These are phyloP conservation scores for Neonectria hederae DNA, from an alignment of 2,329 filamentous ascomycete genomes.

Conservation along the genomic window DNA sequence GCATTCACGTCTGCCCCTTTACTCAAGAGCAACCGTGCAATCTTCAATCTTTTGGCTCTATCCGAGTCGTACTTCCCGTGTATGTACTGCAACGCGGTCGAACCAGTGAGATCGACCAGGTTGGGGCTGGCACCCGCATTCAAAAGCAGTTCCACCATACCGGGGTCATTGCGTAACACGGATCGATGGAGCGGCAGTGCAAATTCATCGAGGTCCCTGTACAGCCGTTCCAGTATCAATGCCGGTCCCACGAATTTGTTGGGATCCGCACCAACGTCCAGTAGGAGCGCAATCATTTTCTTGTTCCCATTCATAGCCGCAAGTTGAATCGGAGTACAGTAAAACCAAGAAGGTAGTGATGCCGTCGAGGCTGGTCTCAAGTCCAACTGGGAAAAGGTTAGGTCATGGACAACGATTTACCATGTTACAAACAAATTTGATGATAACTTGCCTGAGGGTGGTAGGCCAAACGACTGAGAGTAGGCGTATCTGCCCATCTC, in stretches of 20 bases:
- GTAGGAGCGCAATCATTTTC: not conserved
- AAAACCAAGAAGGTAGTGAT: not conserved
- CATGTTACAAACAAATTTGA: too few relatives aligned
- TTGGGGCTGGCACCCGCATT: not conserved
- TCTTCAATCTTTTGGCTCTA: not conserved
- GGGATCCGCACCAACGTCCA: not conserved
- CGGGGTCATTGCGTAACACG: too few relatives aligned
- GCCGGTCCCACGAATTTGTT: fast-evolving
- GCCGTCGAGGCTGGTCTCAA: too few relatives aligned
- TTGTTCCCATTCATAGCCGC: not conserved
- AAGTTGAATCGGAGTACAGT: not conserved
- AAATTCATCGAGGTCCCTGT: too few relatives aligned
- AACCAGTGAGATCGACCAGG: not conserved
- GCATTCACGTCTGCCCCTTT: not conserved
- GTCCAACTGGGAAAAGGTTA: not conserved
- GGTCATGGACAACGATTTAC: not conserved
- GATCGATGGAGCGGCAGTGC: not conserved
- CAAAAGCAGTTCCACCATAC: not conserved
- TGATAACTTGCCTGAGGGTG: not conserved
- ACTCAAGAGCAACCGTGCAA: not conserved
- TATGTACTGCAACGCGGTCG: not conserved
- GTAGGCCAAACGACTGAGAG: not conserved
- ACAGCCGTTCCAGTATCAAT: not conserved
- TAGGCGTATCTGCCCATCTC: slow-evolving; percentile 3
- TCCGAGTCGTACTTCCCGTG: fast-evolving